phyloP scores from a whole-genome alignment of 1,284 basidiomycete species.

The Ganoderma boninense region DNA sequence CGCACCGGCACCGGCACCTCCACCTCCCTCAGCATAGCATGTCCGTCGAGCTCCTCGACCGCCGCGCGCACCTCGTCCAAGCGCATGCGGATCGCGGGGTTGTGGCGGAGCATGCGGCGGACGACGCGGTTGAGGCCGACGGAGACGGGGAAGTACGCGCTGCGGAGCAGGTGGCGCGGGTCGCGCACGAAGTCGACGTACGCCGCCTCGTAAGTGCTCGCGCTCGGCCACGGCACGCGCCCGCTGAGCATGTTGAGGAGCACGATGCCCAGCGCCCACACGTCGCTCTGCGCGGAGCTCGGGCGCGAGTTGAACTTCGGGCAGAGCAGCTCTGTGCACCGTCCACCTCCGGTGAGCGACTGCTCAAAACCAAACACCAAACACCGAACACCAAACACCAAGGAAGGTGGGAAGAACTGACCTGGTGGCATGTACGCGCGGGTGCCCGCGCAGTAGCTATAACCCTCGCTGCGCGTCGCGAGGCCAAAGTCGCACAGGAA shows the following conservation, averaged over 20 bases:
- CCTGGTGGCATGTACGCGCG: slow-evolving; percentile 69
- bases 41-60: slow-evolving; percentile 37
- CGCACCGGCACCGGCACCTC: slow-evolving; percentile 14
- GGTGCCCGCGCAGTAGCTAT: slow-evolving; percentile 54
- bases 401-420: no score
- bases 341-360: slow-evolving; percentile 22
- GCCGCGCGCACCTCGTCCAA: slow-evolving; percentile 64
- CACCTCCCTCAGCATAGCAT: slow-evolving; percentile 30
- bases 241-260: slow-evolving; percentile 82
- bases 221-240: slow-evolving; percentile 86
- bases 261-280: slow-evolving; percentile 79
- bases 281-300: slow-evolving; percentile 82
- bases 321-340: slow-evolving; percentile 25
- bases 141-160: slow-evolving; percentile 76
- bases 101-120: slow-evolving; percentile 62
- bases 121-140: slow-evolving; percentile 62
- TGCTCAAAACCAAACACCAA: no score
- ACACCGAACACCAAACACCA: no score
- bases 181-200: slow-evolving; percentile 57
- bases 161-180: slow-evolving; percentile 64
- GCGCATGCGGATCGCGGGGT: slow-evolving; percentile 59
- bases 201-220: slow-evolving; percentile 73
- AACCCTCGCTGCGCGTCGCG: slow-evolving; percentile 56
- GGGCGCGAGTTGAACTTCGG: neutral
- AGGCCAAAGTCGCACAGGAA: slow-evolving; percentile 74